Base-by-base conservation (phyloP, 1,139 yeast species). In the Nakaseomyces delphensis region DNA sequence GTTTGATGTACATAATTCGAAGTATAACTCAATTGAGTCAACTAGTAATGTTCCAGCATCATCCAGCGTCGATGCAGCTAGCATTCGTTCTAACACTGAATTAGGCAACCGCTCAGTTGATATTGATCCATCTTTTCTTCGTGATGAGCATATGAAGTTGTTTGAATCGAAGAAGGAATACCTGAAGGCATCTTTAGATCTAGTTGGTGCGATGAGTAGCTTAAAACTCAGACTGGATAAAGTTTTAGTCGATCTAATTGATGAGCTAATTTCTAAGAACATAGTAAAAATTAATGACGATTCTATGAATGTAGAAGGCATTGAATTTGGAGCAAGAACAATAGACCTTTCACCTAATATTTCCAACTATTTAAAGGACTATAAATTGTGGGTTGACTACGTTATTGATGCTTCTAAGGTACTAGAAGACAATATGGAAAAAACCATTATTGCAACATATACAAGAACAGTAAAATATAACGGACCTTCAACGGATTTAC, bases 131-230 rank as follows among this genome's bases (percentile, higher is more conserved):
- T 14, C 37, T 4, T 36, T 38, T 36, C 28, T 49, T 11, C 39
- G 36, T 13, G 44, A 48, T 11, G 95, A 86, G 60, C 89, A 95
- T 0, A 69, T 73, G 43, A 93, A 83, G 48, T 65, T 87, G 31
- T 46, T 48, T 29, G 48, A 45, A 4, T 24, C 42, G 4, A 67
- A 86, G 40, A 77, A 76, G 50, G 76, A 77, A 13, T 89, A 89
- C 58, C 63, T 83, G 14, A 76, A 75, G 45, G 69, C 76, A 0
- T 74, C 87, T 0, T 66, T 87, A 45, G 83, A 80, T 38, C 64
- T 84, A 33, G 73, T 81, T 45, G 65, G 75, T 15, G 73, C 73
- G 27, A 61, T 79, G 6, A 69, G 80, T 11, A 65, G 67, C 7
- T 61, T 83, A 42, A 76, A 77, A 28, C 66, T 69, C 38, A 60